A percentile compares a stretch with the other conserved stretches of the same genome.
Evolutionary conservation across 208 protist species (phyloP).

Genomic region (Crithidia fasciculata): DNA sequence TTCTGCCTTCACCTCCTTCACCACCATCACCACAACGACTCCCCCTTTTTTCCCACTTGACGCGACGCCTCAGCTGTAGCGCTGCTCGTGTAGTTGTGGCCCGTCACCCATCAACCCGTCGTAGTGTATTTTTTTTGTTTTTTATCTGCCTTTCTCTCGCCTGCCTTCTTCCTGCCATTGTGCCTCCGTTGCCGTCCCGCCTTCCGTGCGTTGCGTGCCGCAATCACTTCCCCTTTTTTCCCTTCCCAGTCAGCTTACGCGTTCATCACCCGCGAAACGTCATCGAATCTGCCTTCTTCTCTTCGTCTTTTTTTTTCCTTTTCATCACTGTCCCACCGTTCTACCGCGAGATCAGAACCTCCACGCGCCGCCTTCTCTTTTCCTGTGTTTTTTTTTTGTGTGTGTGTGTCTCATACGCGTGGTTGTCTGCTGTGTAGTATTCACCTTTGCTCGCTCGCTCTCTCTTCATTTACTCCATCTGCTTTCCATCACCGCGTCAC

Average conservation of each 20-base stretch:
- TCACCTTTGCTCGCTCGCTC: background rate
- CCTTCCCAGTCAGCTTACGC: too few relatives aligned
- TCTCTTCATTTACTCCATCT: conserved; percentile 1
- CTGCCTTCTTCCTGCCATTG: background rate
- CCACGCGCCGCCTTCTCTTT: too few relatives aligned
- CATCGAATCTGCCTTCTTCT: too few relatives aligned
- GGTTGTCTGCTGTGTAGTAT: background rate
- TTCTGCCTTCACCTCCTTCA: too few relatives aligned
- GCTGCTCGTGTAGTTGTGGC: background rate
- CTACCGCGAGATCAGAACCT: too few relatives aligned
- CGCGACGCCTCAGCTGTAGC: background rate
- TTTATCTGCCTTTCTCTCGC: background rate
- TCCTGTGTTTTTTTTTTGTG: background rate
- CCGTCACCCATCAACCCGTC: background rate
- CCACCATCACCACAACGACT: too few relatives aligned
- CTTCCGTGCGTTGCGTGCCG: too few relatives aligned
- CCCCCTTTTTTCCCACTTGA: background rate
- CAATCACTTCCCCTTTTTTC: too few relatives aligned
- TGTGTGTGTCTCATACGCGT: background rate
- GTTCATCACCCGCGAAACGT: too few relatives aligned
- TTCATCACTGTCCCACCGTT: too few relatives aligned
- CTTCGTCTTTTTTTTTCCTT: too few relatives aligned
- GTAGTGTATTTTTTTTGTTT: background rate
- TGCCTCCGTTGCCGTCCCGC: too few relatives aligned
- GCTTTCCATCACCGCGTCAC: conserved; percentile 10